Percentiles rank a stretch among this genome's conserved stretches.
Evolutionary conservation across 208 protist genomes (phyloP).

Genomic region (Trypanosoma lewisi): DNA sequence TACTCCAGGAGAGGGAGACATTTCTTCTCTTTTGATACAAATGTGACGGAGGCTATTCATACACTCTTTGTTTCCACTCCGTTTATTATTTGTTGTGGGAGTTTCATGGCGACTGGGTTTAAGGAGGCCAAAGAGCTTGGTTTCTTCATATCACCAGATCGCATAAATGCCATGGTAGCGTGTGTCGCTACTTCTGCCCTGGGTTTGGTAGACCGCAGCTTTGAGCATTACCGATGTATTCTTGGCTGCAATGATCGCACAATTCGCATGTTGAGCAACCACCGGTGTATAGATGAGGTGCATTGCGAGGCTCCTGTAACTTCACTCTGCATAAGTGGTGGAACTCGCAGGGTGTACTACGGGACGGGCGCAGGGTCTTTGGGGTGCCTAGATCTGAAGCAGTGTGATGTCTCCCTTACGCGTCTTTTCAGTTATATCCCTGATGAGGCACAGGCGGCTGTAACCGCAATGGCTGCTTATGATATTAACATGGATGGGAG

Average conservation of each 20-base stretch:
- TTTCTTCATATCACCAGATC: slow-evolving; percentile 86
- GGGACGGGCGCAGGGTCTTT: slow-evolving; percentile 77
- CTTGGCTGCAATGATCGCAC: slow-evolving; percentile 82
- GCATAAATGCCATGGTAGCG: slow-evolving; percentile 70
- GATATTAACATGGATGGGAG: slow-evolving; percentile 67
- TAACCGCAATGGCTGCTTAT: slow-evolving; percentile 46
- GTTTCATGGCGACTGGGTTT: slow-evolving; percentile 83
- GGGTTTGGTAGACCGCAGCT: slow-evolving; percentile 7
- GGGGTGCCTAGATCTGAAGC: slow-evolving; percentile 39
- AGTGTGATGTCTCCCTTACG: slow-evolving; percentile 27
- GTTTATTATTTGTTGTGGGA: slow-evolving; percentile 77
- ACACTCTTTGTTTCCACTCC: slow-evolving; percentile 70
- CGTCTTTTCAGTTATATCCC: slow-evolving; percentile 31
- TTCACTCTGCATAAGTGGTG: slow-evolving; percentile 36
- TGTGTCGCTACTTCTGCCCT: slow-evolving; percentile 27
- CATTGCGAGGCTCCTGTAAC: slow-evolving; percentile 73
- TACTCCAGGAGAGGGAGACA: slow-evolving; percentile 79
- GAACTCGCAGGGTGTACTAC: slow-evolving; percentile 52
- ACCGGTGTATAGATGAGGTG: slow-evolving; percentile 61
- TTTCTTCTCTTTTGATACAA: slow-evolving; percentile 86
- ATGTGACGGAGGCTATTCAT: slow-evolving; percentile 74
- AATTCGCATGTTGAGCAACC: slow-evolving; percentile 60
- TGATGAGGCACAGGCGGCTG: slow-evolving; percentile 21
- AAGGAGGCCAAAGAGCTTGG: slow-evolving; percentile 74
- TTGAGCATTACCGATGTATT: slow-evolving; percentile 67